phyloP scores from a whole-genome alignment of 108 stramenopile species.

The Asterionellopsis glacialis region DNA sequence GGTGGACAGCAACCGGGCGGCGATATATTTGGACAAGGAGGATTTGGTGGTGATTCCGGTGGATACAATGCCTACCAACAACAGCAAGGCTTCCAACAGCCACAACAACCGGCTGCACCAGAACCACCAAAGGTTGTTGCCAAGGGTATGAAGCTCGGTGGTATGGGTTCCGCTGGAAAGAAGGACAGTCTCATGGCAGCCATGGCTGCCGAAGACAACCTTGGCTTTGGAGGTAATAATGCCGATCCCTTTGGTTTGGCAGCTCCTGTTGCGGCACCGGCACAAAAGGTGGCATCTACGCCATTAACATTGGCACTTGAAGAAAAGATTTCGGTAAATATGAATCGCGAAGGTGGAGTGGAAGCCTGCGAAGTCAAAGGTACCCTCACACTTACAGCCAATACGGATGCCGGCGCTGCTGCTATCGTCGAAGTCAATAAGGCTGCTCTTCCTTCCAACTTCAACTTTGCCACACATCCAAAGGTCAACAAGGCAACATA shows the following conservation, averaged over 20 bases:
- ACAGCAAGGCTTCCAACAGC: conserved; percentile 14
- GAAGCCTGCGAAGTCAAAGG: conserved; percentile 95
- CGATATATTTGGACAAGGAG: conserved; percentile 13
- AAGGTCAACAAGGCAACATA: conserved; percentile 94
- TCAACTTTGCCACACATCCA: conserved; percentile 95
- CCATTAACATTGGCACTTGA: conserved; percentile 87
- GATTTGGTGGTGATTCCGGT: conserved; percentile 27
- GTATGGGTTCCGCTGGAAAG: conserved; percentile 56
- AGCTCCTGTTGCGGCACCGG: conserved; percentile 44
- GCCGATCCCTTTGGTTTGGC: conserved; percentile 23
- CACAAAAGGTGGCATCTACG: conserved; percentile 66
- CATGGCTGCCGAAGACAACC: conserved; percentile 95
- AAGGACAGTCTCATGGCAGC: conserved; percentile 88
- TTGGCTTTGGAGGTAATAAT: conserved; percentile 51
- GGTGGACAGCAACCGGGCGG: conserved; percentile 42
- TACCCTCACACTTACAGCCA: conserved; percentile 93
- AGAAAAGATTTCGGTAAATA: conserved; percentile 84
- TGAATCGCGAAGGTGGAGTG: conserved; percentile 93
- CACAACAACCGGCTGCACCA: conserved; percentile 27
- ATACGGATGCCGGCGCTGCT: conserved; percentile 84
- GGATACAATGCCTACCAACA: conserved; percentile 38
- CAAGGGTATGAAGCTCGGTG: conserved; percentile 96
- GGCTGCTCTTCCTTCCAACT: conserved; percentile 52
- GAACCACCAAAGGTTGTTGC: conserved; percentile 68
- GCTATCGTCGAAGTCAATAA: conserved; percentile 87